Evolutionary conservation across 2,329 filamentous ascomycete species (phyloP).

Genomic region (Xylariaceae sp.): DNA sequence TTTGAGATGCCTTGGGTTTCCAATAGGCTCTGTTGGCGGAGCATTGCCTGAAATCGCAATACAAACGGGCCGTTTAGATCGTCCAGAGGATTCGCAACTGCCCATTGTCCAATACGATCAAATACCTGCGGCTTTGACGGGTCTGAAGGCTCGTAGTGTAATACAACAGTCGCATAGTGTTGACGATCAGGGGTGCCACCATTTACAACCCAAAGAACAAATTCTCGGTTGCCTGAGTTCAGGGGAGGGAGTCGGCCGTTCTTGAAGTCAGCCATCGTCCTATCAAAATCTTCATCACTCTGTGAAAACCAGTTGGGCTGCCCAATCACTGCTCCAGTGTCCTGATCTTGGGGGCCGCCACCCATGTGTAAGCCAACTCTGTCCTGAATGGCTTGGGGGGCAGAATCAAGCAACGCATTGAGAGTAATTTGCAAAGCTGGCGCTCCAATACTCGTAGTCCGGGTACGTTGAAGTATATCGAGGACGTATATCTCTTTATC

Average conservation of each 20-base stretch:
- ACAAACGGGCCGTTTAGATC: too few relatives aligned
- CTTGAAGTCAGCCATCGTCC: neutral
- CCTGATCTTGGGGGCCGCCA: neutral
- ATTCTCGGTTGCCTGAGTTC: slow-evolving; percentile 1
- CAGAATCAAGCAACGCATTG: neutral
- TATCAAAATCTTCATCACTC: neutral
- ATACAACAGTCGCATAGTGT: slow-evolving; percentile 16
- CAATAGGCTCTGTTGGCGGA: neutral
- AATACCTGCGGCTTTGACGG: neutral
- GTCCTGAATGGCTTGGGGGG: neutral
- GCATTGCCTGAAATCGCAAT: neutral
- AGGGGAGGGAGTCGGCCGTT: neutral
- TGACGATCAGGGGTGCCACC: neutral
- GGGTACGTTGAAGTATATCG: slow-evolving; percentile 6
- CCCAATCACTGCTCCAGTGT: slow-evolving; percentile 2
- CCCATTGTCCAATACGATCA: slow-evolving; percentile 9
- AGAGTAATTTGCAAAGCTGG: slow-evolving; percentile 1
- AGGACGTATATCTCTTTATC: slow-evolving; percentile 5
- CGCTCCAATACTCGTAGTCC: neutral
- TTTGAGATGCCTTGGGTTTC: neutral
- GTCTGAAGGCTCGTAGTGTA: neutral
- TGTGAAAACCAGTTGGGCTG: slow-evolving; percentile 9
- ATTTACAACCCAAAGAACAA: slow-evolving; percentile 16
- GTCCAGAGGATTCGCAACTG: neutral
- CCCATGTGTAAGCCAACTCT: slow-evolving; percentile 3